Conservation (phyloP, 2,329 filamentous ascomycete species). For the Amesomyces nigricolor region DNA sequence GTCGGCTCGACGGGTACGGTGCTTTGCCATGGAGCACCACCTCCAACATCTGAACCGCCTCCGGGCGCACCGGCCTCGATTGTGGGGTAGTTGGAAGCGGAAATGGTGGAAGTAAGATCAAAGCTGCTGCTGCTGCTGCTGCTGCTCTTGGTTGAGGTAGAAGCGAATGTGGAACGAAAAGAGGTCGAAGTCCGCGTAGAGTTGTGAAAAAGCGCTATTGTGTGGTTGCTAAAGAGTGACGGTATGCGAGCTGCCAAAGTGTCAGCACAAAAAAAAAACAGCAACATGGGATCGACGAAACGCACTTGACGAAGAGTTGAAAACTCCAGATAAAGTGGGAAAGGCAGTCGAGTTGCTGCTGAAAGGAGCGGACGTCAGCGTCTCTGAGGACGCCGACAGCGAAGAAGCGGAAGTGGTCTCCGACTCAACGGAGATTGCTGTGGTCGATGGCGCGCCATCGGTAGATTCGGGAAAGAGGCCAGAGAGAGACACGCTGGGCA, state of each 20-base stretch:
- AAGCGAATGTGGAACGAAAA: slow-evolving; percentile 19
- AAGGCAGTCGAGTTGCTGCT: slow-evolving; percentile 24
- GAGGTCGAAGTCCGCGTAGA: slow-evolving; percentile 24
- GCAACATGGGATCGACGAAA: background rate
- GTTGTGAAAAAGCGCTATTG: slow-evolving; percentile 26
- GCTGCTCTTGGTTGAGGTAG: slow-evolving; percentile 29
- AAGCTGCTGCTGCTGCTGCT: background rate
- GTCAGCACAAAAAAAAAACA: slow-evolving; percentile 8
- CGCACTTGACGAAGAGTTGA: slow-evolving; percentile 26
- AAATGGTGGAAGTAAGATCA: slow-evolving; percentile 23
- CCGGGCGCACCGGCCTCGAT: slow-evolving; percentile 16
- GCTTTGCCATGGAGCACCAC: slow-evolving; percentile 24
- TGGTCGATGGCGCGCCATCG: slow-evolving; percentile 24
- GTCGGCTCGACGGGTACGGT: slow-evolving; percentile 22
- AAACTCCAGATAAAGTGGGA: slow-evolving; percentile 21
- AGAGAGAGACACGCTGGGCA: slow-evolving; percentile 24
- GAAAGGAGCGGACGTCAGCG: slow-evolving; percentile 32
- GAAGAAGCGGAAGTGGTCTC: slow-evolving; percentile 20
- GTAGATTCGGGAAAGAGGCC: slow-evolving; percentile 7
- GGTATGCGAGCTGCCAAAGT: slow-evolving; percentile 14
- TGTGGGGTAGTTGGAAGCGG: slow-evolving; percentile 32
- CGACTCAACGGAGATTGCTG: slow-evolving; percentile 15
- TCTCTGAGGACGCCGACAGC: slow-evolving; percentile 27
- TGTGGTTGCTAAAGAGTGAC: slow-evolving; percentile 27
- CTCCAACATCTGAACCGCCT: slow-evolving; percentile 14